Evolutionary conservation across 495 filamentous ascomycete genomes (phyloP), one percentile per base, ranked within the genome.

Genomic region (Amniculicola lignicola): DNA sequence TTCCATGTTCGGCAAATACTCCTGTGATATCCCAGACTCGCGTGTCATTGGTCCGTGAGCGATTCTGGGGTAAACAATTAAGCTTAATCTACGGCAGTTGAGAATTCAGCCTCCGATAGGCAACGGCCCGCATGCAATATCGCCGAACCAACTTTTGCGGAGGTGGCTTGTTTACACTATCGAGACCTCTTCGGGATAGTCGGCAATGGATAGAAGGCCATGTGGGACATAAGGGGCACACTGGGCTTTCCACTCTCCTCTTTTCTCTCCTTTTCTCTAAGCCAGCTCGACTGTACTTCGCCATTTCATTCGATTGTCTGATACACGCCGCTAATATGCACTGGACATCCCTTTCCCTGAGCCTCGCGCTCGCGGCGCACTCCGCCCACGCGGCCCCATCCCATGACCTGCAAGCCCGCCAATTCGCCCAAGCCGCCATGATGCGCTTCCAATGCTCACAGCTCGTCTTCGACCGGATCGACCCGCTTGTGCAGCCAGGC

Each of bases 371-470:
- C 27, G 9, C 52, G 10, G 52, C 38, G 15, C 49, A 54, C 7
- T 21, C 51, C 28, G 52, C 29, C 1, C 9, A 10, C 2, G 58
- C 58, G 14, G 51, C 18, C 23, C 38, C 51, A 12, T 15, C 31
- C 10, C 33, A 49, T 28, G 51, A 36, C 49, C 49, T 60, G 24
- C 48, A 48, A 50, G 49, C 57, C 23, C 27, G 56, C 12, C 57
- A 60, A 29, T 60, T 60, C 37, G 57, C 57, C 4, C 57, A 60
- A 28, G 25, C 57, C 21, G 57, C 57, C 15, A 61, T 61, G 58
- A 55, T 61, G 58, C 51, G 58, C 36, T 61, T 61, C 24, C 51
- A 56, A 22, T 61, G 58, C 39, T 56, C 51, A 12, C 58, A 61
- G 46, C 46, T 61, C 14, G 46, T 51, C 10, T 9, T 51, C 45